Percentiles rank a stretch among this genome's conserved stretches.
Evolutionary conservation across 345 rosid species (phyloP).

Genomic region (Combretum micranthum): DNA sequence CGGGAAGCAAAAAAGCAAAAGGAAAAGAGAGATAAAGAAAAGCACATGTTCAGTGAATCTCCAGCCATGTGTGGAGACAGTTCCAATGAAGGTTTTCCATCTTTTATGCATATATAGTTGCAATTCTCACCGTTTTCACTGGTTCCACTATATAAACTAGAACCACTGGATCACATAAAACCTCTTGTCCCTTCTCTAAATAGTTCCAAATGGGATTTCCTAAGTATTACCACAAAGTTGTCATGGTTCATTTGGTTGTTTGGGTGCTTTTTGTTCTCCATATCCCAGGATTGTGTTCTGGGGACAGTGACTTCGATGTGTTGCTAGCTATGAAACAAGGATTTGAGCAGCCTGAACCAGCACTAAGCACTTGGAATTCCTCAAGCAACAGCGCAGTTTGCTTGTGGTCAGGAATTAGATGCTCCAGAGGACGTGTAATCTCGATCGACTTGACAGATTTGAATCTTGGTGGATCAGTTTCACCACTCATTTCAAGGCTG

Average conservation of each 20-base stretch:
- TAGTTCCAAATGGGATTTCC: no score
- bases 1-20: no score
- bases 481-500: slow-evolving; percentile 9
- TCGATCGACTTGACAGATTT: slow-evolving; percentile 7
- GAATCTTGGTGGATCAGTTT: slow-evolving; percentile 14
- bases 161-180: no score
- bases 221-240: no score
- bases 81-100: no score
- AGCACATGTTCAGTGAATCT: no score
- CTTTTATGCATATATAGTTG: no score
- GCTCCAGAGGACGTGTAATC: slow-evolving; percentile 9
- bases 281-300: slow-evolving; percentile 4
- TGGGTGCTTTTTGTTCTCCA: not conserved
- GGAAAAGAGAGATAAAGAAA: no score
- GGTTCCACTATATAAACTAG: no score
- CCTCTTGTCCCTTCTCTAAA: no score
- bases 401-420: slow-evolving; percentile 12
- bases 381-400: slow-evolving; percentile 3
- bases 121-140: no score
- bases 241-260: not conserved
- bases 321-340: slow-evolving; percentile 11
- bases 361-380: slow-evolving; percentile 9
- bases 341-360: slow-evolving; percentile 4
- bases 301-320: slow-evolving; percentile 5
- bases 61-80: no score